Evolutionary conservation across 352 stramenopile genomes (phyloP), one percentile per base, ranked within the genome.

Genomic region (Phytophthora ramorum): DNA sequence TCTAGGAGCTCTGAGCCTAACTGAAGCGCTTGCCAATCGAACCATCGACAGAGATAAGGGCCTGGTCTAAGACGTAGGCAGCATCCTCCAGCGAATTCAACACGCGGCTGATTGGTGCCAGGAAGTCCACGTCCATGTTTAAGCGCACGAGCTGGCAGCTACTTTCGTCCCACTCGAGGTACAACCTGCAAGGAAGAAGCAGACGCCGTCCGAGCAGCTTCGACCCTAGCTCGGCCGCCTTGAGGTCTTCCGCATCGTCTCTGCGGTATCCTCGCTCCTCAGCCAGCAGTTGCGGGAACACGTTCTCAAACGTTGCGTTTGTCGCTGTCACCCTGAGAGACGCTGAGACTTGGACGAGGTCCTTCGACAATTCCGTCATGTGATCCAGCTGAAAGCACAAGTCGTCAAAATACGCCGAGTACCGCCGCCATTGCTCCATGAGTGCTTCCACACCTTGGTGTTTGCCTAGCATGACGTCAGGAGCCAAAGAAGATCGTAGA

Each of bases 401-500:
- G n/a, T n/a, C n/a, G n/a, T n/a, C n/a, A n/a, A n/a, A n/a, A n/a
- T n/a, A n/a, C n/a, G n/a, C n/a, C n/a, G n/a, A n/a, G n/a, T n/a
- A n/a, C n/a, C n/a, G n/a, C n/a, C n/a, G n/a, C n/a, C n/a, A n/a
- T n/a, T 69, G 63, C 10, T 74, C 49, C 5, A 67, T 26, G 5
- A 70, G 10, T 16, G 32, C 34, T 4, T 72, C 35, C 3, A 61
- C 13, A 1, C 66, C 71, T 12, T 44, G 16, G 2, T 58, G 35
- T 9, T 60, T 49, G 0, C 61, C 66, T 5, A 76, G 26, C 7
- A 8, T 37, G 0, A 79, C 46, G 17, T 75, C 28, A 4, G 53
- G n/a, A 2, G 41, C n/a, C 38, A 82, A 59, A 1, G 44, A 43
- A 7, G 38, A 55, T 8, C 41, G 22, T 7, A 82, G 43, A 16